Evolutionary conservation across 257 asterid genomes (phyloP), one percentile per base, ranked within the genome.

Genomic region (Solanum habrochaites): DNA sequence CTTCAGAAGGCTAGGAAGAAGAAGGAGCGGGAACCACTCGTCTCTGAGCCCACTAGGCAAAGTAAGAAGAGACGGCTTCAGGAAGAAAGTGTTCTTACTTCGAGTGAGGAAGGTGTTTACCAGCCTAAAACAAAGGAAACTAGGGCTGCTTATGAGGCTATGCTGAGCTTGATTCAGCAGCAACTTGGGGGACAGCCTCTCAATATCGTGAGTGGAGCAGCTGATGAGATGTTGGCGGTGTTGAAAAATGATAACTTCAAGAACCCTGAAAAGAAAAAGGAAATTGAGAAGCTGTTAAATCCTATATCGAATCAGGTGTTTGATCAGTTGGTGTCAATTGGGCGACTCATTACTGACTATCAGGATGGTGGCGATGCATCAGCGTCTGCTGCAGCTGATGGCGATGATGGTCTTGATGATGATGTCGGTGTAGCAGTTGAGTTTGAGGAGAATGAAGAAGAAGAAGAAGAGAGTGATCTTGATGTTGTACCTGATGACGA

Each of bases 381-480:
- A 37, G 90, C 42, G 21, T 25, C 86, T 52, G 87, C 81, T 52
- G 83, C 88, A 74, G 85, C 88, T 66, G 85, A 86, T 69, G 90
- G 89, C 5, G 91, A 86, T 25, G 93, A 86, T 32, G 89, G 47
- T 66, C 91, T 90, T 40, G 92, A 90, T 14, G 90, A 87, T 83
- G 90, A 90, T 86, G 92, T 91, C 8, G 93, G 91, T 16, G 93
- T 91, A 15, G 93, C 93, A 72, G 93, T 91, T 81, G 93, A 91
- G 88, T 91, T 91, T 82, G 93, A 91, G 89, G 91, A 89, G 89
- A 91, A 91, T 13, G 93, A 91, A 83, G 93, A 91, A 60, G 93
- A 91, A 73, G 93, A 91, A 12, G 93, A 91, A 16, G 93, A 89
- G 13, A 90, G 91, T 82, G 91, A 91, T 78, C 90, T 88, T 72